A percentile compares a stretch with the other conserved stretches of the same genome.
Evolutionary conservation across 306 rosid species (phyloP).

Genomic region (Vigna hirtella): DNA sequence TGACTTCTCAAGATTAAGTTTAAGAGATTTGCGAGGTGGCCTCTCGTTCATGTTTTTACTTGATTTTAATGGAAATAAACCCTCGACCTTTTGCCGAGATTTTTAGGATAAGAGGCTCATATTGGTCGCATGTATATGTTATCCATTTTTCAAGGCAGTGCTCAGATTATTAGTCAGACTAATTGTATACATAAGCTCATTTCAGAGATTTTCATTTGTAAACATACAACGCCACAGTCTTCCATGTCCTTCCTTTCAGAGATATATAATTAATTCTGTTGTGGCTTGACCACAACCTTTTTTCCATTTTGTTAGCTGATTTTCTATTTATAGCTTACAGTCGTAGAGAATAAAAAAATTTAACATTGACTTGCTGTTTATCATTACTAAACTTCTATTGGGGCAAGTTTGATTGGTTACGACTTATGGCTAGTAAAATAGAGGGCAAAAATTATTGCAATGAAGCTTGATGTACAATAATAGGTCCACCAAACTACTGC

Average conservation of each 20-base stretch:
- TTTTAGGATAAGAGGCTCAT: neutral
- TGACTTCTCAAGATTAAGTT: slow-evolving; percentile 51
- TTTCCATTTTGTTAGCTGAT: neutral
- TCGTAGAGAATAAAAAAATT: slow-evolving; percentile 14
- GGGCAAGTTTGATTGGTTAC: slow-evolving; percentile 13
- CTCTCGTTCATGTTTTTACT: slow-evolving; percentile 18
- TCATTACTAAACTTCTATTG: slow-evolving; percentile 17
- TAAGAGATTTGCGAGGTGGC: slow-evolving; percentile 50
- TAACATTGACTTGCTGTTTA: slow-evolving; percentile 32
- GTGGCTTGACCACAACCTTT: slow-evolving; percentile 12
- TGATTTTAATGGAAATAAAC: neutral
- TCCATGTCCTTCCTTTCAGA: slow-evolving; percentile 20
- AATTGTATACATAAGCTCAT: slow-evolving; percentile 15
- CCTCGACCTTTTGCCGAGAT: slow-evolving; percentile 9
- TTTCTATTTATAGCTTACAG: slow-evolving; percentile 17
- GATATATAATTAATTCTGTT: slow-evolving; percentile 4
- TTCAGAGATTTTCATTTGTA: slow-evolving; percentile 5
- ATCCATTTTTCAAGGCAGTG: slow-evolving; percentile 13
- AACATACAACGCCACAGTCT: neutral
- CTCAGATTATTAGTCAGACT: slow-evolving; percentile 4
- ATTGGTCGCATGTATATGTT: slow-evolving; percentile 18
- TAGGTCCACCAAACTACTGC: neutral
- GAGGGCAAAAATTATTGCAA: neutral
- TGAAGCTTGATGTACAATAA: slow-evolving; percentile 8
- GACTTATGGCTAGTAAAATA: neutral